phyloP scores from a whole-genome alignment of 2,329 filamentous ascomycete species.

The Fusarium neocosmosporiellum region DNA sequence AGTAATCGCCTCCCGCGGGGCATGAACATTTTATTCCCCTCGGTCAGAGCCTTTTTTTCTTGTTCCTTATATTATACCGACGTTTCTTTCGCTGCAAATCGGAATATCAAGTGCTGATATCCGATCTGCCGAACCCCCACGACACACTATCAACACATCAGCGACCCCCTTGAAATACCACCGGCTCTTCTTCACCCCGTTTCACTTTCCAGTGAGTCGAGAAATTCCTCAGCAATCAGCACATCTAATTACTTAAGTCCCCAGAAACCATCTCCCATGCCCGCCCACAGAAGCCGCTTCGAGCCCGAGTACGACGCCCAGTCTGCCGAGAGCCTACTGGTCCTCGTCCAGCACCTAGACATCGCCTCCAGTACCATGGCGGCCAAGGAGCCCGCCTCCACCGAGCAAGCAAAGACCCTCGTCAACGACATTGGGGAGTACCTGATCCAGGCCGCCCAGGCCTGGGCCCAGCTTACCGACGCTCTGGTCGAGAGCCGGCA shows the following conservation, averaged over 20 bases:
- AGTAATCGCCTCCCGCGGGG: slow-evolving; percentile 3
- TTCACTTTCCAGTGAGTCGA: background rate
- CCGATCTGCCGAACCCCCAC: background rate
- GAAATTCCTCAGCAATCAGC: background rate
- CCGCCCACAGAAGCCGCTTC: slow-evolving; percentile 9
- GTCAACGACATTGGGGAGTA: slow-evolving; percentile 52
- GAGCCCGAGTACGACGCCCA: slow-evolving; percentile 21
- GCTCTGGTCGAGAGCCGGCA: slow-evolving; percentile 46
- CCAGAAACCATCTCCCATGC: slow-evolving; percentile 11
- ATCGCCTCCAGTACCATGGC: slow-evolving; percentile 19
- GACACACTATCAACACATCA: background rate
- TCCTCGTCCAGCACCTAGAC: slow-evolving; percentile 23
- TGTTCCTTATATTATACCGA: background rate
- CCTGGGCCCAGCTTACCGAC: slow-evolving; percentile 49
- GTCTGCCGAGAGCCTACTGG: slow-evolving; percentile 21
- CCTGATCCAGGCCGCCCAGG: slow-evolving; percentile 45
- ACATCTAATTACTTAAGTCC: background rate
- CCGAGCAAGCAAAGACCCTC: slow-evolving; percentile 37
- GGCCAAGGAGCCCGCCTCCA: slow-evolving; percentile 19
- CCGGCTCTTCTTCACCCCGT: background rate
- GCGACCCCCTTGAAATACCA: background rate
- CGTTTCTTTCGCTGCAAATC: background rate
- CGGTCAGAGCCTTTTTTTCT: background rate
- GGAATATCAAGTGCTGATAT: background rate
- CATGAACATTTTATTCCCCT: background rate